These are phyloP conservation scores for Penstemon newberryi DNA, from an alignment of 257 asterid species.

Conservation along the genomic window DNA sequence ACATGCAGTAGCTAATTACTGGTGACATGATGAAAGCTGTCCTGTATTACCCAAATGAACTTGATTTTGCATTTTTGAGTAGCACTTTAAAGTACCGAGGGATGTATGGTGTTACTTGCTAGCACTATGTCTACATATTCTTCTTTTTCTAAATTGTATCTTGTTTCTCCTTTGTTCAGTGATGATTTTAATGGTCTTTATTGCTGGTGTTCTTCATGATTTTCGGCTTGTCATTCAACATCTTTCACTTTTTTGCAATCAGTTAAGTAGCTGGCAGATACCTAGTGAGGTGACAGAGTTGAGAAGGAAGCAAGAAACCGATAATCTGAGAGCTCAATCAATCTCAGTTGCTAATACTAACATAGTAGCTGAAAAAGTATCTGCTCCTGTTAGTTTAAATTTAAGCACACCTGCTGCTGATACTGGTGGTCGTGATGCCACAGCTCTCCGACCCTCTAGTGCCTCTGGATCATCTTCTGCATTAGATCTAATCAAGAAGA, in stretches of 20 bases:
- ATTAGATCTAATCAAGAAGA: constrained; percentile 92
- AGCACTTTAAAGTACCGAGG: background rate
- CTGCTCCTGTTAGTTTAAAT: constrained; percentile 64
- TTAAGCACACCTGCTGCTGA: constrained; percentile 89
- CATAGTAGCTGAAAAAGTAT: constrained; percentile 57
- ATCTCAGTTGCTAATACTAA: constrained; percentile 43
- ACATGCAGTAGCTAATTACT: too few relatives aligned
- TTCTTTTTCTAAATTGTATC: background rate
- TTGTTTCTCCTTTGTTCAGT: background rate
- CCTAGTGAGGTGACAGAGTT: constrained; percentile 79
- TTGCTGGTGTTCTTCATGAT: constrained; percentile 10
- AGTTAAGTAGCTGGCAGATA: constrained; percentile 98
- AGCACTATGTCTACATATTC: background rate
- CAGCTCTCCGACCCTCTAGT: constrained; percentile 56
- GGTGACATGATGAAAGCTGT: too few relatives aligned
- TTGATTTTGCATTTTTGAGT: background rate
- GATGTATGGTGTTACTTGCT: background rate
- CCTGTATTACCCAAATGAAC: background rate
- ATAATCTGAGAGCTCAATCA: constrained; percentile 57
- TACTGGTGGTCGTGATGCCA: constrained; percentile 97
- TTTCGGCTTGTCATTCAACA: constrained; percentile 21
- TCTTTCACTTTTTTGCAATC: constrained; percentile 34
- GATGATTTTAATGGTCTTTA: background rate
- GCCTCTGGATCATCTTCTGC: constrained; percentile 70
- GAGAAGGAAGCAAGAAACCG: constrained; percentile 72